Conservation (phyloP, 2,329 filamentous ascomycete genomes). For the Pseudogymnoascus sp. region DNA sequence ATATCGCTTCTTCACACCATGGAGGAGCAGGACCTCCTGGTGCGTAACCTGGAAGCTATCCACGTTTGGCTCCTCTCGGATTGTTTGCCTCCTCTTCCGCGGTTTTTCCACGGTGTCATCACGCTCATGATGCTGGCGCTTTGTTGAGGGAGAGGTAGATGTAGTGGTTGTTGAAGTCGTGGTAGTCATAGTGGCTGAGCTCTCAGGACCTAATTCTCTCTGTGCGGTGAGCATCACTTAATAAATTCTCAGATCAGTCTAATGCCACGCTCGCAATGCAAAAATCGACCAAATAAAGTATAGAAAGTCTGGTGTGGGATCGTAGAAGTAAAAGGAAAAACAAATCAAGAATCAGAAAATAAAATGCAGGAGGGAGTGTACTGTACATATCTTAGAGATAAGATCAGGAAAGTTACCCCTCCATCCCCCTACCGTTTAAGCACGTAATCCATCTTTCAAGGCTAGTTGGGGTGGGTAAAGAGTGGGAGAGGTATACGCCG, state of each 20-base stretch:
- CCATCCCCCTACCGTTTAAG: background rate
- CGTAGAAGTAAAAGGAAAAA: background rate
- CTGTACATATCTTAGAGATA: slow-evolving; percentile 3
- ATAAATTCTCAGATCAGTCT: background rate
- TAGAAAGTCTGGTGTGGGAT: background rate
- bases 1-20: slow-evolving; percentile 43
- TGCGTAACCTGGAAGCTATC: slow-evolving; percentile 1
- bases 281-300: background rate
- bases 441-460: background rate
- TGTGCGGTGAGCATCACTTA: background rate
- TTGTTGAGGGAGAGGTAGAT: background rate
- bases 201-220: background rate
- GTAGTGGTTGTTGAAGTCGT: background rate
- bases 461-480: background rate
- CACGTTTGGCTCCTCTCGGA: background rate
- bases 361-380: background rate
- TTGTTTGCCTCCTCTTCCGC: background rate
- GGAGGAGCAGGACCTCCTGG: slow-evolving; percentile 43
- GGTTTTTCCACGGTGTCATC: background rate
- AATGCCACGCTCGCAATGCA: background rate
- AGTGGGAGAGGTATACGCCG: background rate
- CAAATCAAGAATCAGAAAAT: background rate
- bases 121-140: background rate
- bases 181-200: background rate
- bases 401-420: slow-evolving; percentile 2